Evolutionary conservation across 345 rosid species (phyloP).

Genomic region (Schrenkiella parvula): DNA sequence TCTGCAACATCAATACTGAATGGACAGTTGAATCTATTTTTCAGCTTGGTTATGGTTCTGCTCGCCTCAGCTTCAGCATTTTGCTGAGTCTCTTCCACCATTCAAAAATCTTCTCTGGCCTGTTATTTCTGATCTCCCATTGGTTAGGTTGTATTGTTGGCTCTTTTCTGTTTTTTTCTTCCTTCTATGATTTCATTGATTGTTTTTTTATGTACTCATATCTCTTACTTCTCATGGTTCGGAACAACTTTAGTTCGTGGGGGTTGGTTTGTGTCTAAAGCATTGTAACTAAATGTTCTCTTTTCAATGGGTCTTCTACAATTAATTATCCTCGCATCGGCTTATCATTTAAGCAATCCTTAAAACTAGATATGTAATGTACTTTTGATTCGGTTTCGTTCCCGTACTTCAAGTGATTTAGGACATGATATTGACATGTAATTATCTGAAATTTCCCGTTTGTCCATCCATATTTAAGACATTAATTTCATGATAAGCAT

Average conservation of each 20-base stretch:
- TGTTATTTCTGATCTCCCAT: background rate
- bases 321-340: no score
- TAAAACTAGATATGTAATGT: no score
- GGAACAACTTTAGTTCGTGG: no score
- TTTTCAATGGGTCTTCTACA: background rate
- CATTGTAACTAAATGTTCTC: background rate
- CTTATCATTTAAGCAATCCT: no score
- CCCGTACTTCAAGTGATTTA: no score
- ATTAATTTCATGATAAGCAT: background rate
- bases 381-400: no score
- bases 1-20: slow-evolving; percentile 37
- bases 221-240: no score
- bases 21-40: slow-evolving; percentile 32
- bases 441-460: no score
- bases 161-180: background rate
- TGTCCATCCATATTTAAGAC: background rate
- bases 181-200: slow-evolving; percentile 18
- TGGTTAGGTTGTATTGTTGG: background rate
- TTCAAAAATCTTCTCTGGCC: background rate
- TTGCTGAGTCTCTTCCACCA: slow-evolving; percentile 10
- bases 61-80: slow-evolving; percentile 21
- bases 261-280: no score
- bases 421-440: no score
- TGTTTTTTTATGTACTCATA: background rate
- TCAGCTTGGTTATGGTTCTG: slow-evolving; percentile 34